Base-by-base conservation (phyloP, 441 rosid genomes). In the Pelargonium australe region DNA sequence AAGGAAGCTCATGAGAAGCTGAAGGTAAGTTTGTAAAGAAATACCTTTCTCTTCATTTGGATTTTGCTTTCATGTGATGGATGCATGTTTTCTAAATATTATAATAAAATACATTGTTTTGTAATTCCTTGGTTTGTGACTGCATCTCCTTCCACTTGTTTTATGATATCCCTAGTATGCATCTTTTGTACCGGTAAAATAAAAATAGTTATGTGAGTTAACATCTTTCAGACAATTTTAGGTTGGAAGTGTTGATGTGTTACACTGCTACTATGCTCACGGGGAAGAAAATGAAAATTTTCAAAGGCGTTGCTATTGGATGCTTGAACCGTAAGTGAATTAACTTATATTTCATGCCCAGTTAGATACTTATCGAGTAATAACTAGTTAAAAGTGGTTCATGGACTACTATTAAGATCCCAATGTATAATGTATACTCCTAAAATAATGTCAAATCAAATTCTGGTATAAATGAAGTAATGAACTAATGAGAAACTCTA, bases 1-100 rank as follows among this genome's bases (percentile, higher is more conserved):
- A 74, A 74, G 66, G 77, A 74, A 66, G 77, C 77, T 14, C 77
- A 69, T 37, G 77, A 74, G 70, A 74, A 74, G 73, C 70, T 74
- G 45, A 74, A 74, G 77, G 73, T 74, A 49, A n/a, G 70, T 8
- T 14, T 6, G 23, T 37, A 37, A 3, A 11, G 2, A 1, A 68
- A 43, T 12, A 45, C 12, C 53, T 45, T 45, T 10, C 10, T 10
- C 11, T 45, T 2, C 12, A 45, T 45, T 53, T 4, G 60, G 23
- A 14, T 7, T 8, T 11, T 53, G 60, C 20, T 16, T 53, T 14
- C 5, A 53, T 53, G 14, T 53, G 14, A 14, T 4, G n/a, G 7
- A 5, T 51, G 7, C 58, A 7, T 8, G 17, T 14, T 53, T 16
- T 1, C 60, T 14, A 16, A 7, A 53, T 53, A 5, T 53, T 53